These are phyloP conservation scores for Trametes polyzona DNA, from an alignment of 1,284 basidiomycete genomes.

Conservation along the genomic window DNA sequence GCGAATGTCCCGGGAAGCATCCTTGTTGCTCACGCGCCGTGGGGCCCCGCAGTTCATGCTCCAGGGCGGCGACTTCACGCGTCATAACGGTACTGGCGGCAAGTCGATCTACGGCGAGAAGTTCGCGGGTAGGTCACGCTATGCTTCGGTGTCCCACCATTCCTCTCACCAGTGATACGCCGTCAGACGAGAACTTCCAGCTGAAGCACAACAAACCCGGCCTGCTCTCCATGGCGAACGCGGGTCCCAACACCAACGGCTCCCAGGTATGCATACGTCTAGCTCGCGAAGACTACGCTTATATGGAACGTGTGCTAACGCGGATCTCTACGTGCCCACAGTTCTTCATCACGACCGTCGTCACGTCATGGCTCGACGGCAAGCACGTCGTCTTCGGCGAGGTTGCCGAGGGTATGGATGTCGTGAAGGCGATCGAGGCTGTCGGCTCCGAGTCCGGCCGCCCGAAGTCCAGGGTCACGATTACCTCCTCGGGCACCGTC, in stretches of 20 bases:
- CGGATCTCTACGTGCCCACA: slow-evolving; percentile 29
- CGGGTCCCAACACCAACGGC: slow-evolving; percentile 73
- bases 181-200: slow-evolving; percentile 84
- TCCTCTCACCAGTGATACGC: neutral
- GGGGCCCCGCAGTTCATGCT: slow-evolving; percentile 74
- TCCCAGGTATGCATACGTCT: slow-evolving; percentile 53
- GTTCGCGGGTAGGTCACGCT: slow-evolving; percentile 58
- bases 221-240: slow-evolving; percentile 91
- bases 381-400: slow-evolving; percentile 88
- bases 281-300: neutral
- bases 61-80: slow-evolving; percentile 81
- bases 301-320: neutral
- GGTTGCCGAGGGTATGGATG: slow-evolving; percentile 76
- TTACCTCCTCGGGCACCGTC: slow-evolving; percentile 63
- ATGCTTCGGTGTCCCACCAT: neutral
- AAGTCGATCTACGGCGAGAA: slow-evolving; percentile 90
- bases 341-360: slow-evolving; percentile 90
- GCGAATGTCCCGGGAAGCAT: neutral
- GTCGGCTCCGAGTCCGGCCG: slow-evolving; percentile 59
- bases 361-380: slow-evolving; percentile 79
- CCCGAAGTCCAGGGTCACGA: slow-evolving; percentile 59
- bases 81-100: slow-evolving; percentile 63
- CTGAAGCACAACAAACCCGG: slow-evolving; percentile 81
- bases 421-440: slow-evolving; percentile 78
- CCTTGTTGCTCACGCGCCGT: neutral